Base-by-base conservation (phyloP, 2,329 filamentous ascomycete species). In the Chaetomiaceae sp. region DNA sequence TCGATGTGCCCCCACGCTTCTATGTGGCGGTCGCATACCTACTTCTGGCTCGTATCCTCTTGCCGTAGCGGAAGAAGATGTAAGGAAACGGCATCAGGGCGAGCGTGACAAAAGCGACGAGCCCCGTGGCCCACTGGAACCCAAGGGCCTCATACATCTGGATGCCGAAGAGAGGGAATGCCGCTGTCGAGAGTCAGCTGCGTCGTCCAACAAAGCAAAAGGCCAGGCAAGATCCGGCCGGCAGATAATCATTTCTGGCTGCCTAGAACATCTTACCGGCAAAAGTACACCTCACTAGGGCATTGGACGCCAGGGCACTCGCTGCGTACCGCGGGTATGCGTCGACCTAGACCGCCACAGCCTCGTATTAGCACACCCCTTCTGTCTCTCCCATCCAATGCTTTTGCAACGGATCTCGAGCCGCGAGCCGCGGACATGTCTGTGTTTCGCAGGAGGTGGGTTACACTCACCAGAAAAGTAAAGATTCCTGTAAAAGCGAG, bases 401-500 rank as follows among this genome's bases (percentile, higher is more conserved):
- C 48, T 29, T 32, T 42, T 40, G 44, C 43, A 34, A 53, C 48
- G 54, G 58, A 38, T 34, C 45, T 25, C 14, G 51, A 41, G 45
- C 53, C 34, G 45, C 14, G 51, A 43, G 47, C 51, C 50, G 37
- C 45, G 43, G 33, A 33, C 36, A 44, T 48, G 48, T 55, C 49
- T 55, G 58, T 61, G 53, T 44, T 43, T 46, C 51, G 34, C 38
- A 16, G 34, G 27, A 20, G 11, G n/a, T 7, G 25, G 37, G 55
- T 53, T 34, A 49, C 51, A 75, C 76, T 71, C 69, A 92, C 89
- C 58, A 95, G 74, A 71, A 95, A 96, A 11, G 90, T 95, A 69
- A 95, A 96, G 60, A 95, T 82, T 48, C 90, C 89, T 52, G 82
- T 85, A 70, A 89, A 96, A 27, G 87, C 82, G 53, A 95, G 79